Conservation (phyloP, 2,329 filamentous ascomycete genomes). For the Fusarium verrucosum region DNA sequence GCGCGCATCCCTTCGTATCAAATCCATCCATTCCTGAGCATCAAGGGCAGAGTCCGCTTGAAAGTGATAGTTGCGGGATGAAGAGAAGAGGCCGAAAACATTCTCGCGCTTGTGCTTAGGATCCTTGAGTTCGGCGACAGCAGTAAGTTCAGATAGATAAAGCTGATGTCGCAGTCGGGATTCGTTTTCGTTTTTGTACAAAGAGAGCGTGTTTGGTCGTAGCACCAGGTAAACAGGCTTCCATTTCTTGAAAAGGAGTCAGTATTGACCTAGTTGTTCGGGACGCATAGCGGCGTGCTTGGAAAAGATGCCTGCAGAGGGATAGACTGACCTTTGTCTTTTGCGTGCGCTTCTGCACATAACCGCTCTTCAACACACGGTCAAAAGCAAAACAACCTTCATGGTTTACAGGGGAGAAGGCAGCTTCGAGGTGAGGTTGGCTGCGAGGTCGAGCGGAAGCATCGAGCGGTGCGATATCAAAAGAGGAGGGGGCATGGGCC, state of each 20-base stretch:
- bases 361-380: conserved; percentile 88
- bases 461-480: conserved; percentile 28
- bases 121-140: conserved; percentile 87
- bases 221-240: conserved; percentile 89
- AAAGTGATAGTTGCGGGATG: conserved; percentile 90
- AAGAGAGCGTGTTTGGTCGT: conserved; percentile 86
- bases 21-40: conserved; percentile 84
- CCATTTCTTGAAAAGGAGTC: conserved; percentile 73
- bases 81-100: conserved; percentile 92
- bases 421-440: conserved; percentile 62
- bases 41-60: conserved; percentile 78
- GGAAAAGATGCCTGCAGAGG: not conserved
- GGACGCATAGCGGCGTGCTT: not conserved
- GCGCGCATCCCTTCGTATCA: conserved; percentile 80
- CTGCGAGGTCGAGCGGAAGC: conserved; percentile 39
- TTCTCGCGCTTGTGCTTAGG: conserved; percentile 87
- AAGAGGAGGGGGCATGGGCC: conserved; percentile 17
- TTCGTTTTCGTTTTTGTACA: conserved; percentile 93
- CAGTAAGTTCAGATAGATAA: conserved; percentile 87
- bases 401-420: conserved; percentile 87
- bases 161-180: conserved; percentile 90
- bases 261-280: conserved; percentile 22
- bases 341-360: conserved; percentile 86
- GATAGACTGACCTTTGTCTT: conserved; percentile 82
- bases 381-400: conserved; percentile 97